Conservation (phyloP, 2,329 filamentous ascomycete species). For the Ophiostoma pallidulum region DNA sequence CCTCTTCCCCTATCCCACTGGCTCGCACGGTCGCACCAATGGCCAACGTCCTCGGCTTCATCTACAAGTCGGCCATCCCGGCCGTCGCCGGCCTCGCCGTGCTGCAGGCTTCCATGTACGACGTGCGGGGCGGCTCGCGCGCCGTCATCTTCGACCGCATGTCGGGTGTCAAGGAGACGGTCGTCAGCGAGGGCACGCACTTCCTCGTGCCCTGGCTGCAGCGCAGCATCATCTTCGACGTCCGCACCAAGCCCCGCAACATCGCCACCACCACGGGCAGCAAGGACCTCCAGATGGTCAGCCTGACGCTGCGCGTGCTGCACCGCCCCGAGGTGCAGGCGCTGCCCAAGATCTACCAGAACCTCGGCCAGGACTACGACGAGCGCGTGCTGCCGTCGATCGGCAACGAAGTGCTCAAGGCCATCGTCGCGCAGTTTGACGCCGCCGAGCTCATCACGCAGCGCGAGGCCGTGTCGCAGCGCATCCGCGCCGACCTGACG, state of each 20-base stretch:
- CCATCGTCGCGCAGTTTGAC: constrained; percentile 97
- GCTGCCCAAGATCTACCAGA: constrained; percentile 81
- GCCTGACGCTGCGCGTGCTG: constrained; percentile 98
- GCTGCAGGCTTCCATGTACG: constrained; percentile 78
- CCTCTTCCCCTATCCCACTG: no score
- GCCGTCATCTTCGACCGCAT: constrained; percentile 97
- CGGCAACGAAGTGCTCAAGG: constrained; percentile 97
- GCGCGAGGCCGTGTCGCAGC: constrained; percentile 90
- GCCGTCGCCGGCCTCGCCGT: constrained; percentile 58
- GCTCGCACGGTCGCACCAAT: no score
- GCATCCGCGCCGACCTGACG: constrained; percentile 85
- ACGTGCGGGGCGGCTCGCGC: constrained; percentile 87
- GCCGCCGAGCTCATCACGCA: constrained; percentile 98
- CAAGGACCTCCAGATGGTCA: constrained; percentile 99
- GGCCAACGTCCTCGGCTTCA: constrained; percentile 48
- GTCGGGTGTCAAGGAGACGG: constrained; percentile 82
- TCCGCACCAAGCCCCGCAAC: constrained; percentile 92
- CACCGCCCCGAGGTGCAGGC: constrained; percentile 80
- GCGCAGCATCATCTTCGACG: constrained; percentile 89
- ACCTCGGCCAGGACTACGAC: constrained; percentile 85
- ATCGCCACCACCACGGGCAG: constrained; percentile 95
- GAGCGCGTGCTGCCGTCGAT: constrained; percentile 95
- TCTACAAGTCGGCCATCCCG: constrained; percentile 65
- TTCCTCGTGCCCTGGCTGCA: constrained; percentile 96
- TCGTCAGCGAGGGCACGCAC: constrained; percentile 93